Evolutionary conservation across 352 stramenopile species (phyloP), one percentile per base, ranked within the genome.

Genomic region (Phytophthora pini): DNA sequence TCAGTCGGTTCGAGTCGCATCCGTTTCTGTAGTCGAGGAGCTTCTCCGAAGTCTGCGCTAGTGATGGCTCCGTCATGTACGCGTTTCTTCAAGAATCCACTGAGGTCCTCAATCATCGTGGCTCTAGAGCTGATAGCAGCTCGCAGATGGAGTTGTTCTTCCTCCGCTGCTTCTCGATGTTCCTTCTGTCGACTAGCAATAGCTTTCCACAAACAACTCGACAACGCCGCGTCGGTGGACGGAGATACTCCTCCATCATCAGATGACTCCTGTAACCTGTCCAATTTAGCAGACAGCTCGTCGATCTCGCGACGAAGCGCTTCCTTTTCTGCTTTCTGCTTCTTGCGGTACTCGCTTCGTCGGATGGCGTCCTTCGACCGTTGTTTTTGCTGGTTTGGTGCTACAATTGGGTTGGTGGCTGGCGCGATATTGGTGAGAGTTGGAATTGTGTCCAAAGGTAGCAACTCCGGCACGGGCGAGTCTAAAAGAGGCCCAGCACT

Each of bases 341-440:
- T 50, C 17, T 74, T 51, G 38, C 65, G 65, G 17, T 78, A 69
- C 56, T 53, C 44, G 17, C 63, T 68, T 26, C 54, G 64, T 31
- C 56, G 50, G 3, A 34, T 2, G 7, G 54, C 62, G 27, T 65
- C 56, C 7, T 57, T 56, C 5, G 46, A 57, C 11, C 31, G 31
- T 9, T 36, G 31, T 4, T 13, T 12, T 13, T 36, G 8, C 29
- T 34, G 29, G 7, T 34, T 34, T 34, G 29, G 5, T 34, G 29
- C 29, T 34, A 34, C 29, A 10, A 34, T 11, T 10, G 9, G 29
- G 7, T 10, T 10, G 9, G 29, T 34, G 29, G 29, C 29, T 34
- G 29, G 29, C 9, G 29, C 29, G 29, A 34, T 34, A 11, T 10
- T 34, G 2, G 29, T 34, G 9, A 34, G 9, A 8, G 29, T 10